Base-by-base conservation (phyloP, 768 basidiomycete species). In the Pleurotus tuber-regium region DNA sequence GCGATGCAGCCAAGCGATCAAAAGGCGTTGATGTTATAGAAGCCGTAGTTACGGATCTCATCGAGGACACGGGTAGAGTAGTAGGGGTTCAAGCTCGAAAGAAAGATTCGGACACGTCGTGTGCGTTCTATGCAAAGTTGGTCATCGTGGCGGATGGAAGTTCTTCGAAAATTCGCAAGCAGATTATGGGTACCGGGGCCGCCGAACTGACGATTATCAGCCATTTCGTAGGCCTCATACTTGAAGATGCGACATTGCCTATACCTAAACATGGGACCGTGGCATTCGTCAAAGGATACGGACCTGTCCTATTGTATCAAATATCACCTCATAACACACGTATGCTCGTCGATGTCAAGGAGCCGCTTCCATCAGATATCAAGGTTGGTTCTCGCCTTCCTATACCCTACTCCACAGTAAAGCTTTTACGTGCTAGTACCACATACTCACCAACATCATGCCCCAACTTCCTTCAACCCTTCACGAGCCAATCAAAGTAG, bases 131-230 rank as follows among this genome's bases (percentile, higher is more conserved):
- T 53, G 93, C 91, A 0, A 83, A 87, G 56, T 66, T 98, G 42
- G 89, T 92, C 41, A 71, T 98, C 63, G 70, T 98, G 52, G 93
- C 95, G 2, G 96, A 99, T 64, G 96, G 96, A 0, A 96, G 92
- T 66, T 90, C 91, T 70, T 95, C 92, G 3, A 97, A 95, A 61
- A 94, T 99, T 75, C 78, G 96, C 43, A 74, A 67, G 8, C 54
- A 72, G 1, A 82, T 92, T n/a, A 76, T 86, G 76, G 80, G 80
- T 47, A 59, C 64, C 28, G 64, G 73, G 11, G 67, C 69, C 8
- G 63, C 62, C 41, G 83, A 83, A 60, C 73, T 85, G 1, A 28
- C 69, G 3, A 82, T 83, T 14, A 81, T 79, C 54, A 86, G 86
- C 46, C 80, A 93, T 67, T 98, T 98, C 61, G 77, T 94, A 54